These are phyloP conservation scores for Globisporangium spinosum DNA, from an alignment of 352 stramenopile species.

Conservation along the genomic window DNA sequence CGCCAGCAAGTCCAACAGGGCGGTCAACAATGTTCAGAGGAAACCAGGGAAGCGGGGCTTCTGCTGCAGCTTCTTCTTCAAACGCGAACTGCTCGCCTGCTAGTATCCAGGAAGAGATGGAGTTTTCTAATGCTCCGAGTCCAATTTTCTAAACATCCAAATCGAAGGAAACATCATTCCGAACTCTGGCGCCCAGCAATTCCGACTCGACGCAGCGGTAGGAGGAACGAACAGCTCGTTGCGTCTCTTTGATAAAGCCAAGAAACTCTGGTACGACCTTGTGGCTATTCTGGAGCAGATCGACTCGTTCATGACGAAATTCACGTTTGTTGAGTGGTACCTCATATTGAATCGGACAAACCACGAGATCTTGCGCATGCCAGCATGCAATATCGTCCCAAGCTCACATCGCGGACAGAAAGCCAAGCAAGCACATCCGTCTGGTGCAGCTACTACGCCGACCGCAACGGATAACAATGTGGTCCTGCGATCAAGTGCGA, in stretches of 20 bases:
- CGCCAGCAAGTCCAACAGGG: slow-evolving; percentile 14
- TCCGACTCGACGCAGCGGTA: slow-evolving; percentile 49
- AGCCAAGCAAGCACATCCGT: slow-evolving; percentile 10
- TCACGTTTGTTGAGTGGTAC: slow-evolving; percentile 81
- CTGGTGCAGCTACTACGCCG: slow-evolving; percentile 10
- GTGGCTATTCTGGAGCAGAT: slow-evolving; percentile 69
- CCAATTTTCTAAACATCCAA: slow-evolving; percentile 56
- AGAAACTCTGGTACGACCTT: slow-evolving; percentile 73
- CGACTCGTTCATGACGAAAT: slow-evolving; percentile 61
- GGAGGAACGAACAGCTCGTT: slow-evolving; percentile 62
- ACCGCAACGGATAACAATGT: slow-evolving; percentile 18
- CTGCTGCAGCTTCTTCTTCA: neutral
- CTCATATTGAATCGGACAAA: slow-evolving; percentile 72
- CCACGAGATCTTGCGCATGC: slow-evolving; percentile 47
- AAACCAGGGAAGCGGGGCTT: neutral
- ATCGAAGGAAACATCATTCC: slow-evolving; percentile 53
- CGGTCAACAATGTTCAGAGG: slow-evolving; percentile 22
- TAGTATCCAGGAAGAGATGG: slow-evolving; percentile 30
- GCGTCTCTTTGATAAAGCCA: slow-evolving; percentile 66
- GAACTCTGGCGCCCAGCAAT: slow-evolving; percentile 52
- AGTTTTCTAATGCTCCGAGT: slow-evolving; percentile 75
- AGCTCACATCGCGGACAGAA: neutral
- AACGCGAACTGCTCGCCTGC: neutral
- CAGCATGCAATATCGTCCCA: slow-evolving; percentile 40
- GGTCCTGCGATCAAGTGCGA: slow-evolving; percentile 34